Evolutionary conservation across 2,329 filamentous ascomycete species (phyloP), one percentile per base, ranked within the genome.

Genomic region (Hirsutella thompsonii): DNA sequence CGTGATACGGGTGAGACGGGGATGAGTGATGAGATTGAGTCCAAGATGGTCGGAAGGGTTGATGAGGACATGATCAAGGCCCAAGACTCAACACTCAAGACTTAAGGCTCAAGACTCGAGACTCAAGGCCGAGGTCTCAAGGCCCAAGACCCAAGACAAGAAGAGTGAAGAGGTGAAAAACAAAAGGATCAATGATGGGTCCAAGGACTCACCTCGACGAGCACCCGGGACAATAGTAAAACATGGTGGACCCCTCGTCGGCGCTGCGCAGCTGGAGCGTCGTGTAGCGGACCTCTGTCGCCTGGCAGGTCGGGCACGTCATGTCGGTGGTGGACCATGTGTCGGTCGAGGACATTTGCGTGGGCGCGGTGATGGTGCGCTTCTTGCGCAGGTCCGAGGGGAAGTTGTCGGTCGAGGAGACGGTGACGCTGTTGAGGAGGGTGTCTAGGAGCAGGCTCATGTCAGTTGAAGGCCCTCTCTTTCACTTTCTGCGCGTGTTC

Each of bases 181-280:
- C 19, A n/a, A n/a, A n/a, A n/a, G n/a, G n/a, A n/a, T n/a, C n/a
- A n/a, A n/a, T n/a, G n/a, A n/a, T n/a, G n/a, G n/a, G n/a, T n/a
- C n/a, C n/a, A n/a, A n/a, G n/a, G n/a, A 36, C 34, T 11, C 20
- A 36, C 35, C 35, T 20, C 5, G 26, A 11, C 9, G 16, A 20
- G 28, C 37, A 39, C 9, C 14, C 26, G 10, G 37, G 26, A 16
- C 35, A 40, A 14, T 20, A 35, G 32, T 40, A 94, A 55, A 95
- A 93, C 41, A 94, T 77, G 1, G 90, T 95, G 49, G 82, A 86
- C 46, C 92, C 92, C 76, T 96, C 90, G 60, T 98, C 92, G 41
- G 90, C 92, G 68, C 88, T 81, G 52, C 90, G 81, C 53, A 94
- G 67, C 60, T 98, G 92, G 45, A 87, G 77, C 3, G 83, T 83